Conservation (phyloP, 2,329 filamentous ascomycete genomes). For the Beauveria caledonica region DNA sequence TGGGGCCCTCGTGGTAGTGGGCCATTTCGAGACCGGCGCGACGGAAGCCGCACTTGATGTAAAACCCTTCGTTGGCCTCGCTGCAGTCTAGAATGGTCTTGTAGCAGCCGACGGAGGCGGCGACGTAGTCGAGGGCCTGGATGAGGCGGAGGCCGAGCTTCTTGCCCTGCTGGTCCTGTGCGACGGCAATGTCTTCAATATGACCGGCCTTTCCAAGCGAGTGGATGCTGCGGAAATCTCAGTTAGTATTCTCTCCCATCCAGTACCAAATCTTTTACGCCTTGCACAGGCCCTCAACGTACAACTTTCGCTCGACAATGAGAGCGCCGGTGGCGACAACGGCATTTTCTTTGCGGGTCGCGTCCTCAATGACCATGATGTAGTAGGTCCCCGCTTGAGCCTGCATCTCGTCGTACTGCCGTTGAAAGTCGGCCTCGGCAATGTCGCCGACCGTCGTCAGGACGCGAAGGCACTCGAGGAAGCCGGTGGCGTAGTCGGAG, state of each 20-base stretch:
- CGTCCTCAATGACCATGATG: slow-evolving; percentile 77
- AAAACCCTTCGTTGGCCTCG: slow-evolving; percentile 94
- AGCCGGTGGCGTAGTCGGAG: slow-evolving; percentile 71
- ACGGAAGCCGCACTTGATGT: slow-evolving; percentile 94
- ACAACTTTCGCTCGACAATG: slow-evolving; percentile 93
- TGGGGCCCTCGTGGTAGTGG: slow-evolving; percentile 69
- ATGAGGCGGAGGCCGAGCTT: slow-evolving; percentile 90
- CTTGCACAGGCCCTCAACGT: slow-evolving; percentile 26
- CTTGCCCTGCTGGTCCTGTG: slow-evolving; percentile 94
- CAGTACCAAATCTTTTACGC: slow-evolving; percentile 7
- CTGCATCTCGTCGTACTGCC: slow-evolving; percentile 76
- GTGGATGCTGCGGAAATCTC: slow-evolving; percentile 52
- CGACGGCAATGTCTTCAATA: slow-evolving; percentile 95
- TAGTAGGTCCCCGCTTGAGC: slow-evolving; percentile 69
- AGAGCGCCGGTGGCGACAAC: slow-evolving; percentile 89
- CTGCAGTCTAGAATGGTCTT: slow-evolving; percentile 97
- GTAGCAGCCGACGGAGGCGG: slow-evolving; percentile 85
- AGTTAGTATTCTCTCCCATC: slow-evolving; percentile 3
- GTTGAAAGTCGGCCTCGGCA: slow-evolving; percentile 61
- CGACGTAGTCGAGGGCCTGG: slow-evolving; percentile 83
- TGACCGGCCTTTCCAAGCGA: slow-evolving; percentile 78
- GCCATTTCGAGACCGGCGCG: slow-evolving; percentile 93
- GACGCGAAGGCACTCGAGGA: slow-evolving; percentile 84
- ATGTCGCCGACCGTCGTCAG: slow-evolving; percentile 91
- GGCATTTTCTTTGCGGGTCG: slow-evolving; percentile 39